phyloP scores from a whole-genome alignment of 2,329 filamentous ascomycete species.

The Ophiostoma angusticollis region DNA sequence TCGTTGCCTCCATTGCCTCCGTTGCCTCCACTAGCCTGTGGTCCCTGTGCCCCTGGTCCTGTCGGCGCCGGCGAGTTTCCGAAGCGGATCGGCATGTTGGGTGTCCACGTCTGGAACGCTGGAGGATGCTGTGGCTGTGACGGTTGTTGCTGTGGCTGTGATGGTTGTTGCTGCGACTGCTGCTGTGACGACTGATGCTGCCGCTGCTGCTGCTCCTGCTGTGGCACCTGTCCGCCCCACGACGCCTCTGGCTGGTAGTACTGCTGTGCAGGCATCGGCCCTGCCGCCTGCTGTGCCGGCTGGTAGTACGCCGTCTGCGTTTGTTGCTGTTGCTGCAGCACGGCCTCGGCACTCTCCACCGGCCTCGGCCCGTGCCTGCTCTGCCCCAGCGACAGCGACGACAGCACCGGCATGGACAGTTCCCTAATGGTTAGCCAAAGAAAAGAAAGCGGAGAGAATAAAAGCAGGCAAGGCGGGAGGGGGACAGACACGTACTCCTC shows the following conservation, averaged over 20 bases:
- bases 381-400: slow-evolving; percentile 27
- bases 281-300: slow-evolving; percentile 11
- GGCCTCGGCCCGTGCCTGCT: too few species aligned
- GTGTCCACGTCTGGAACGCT: slow-evolving; percentile 51
- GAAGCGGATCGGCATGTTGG: slow-evolving; percentile 72
- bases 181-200: not conserved
- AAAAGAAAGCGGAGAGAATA: not conserved
- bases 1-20: too few species aligned
- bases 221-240: slow-evolving; percentile 14
- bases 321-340: slow-evolving; percentile 4
- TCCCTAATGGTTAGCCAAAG: slow-evolving; percentile 26
- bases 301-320: slow-evolving; percentile 7
- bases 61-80: slow-evolving; percentile 28
- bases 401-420: slow-evolving; percentile 37
- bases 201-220: slow-evolving; percentile 30
- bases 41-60: slow-evolving; percentile 13
- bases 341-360: too few species aligned
- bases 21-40: slow-evolving; percentile 10
- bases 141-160: slow-evolving; percentile 2
- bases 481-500: slow-evolving; percentile 54
- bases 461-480: too few species aligned
- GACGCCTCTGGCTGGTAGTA: not conserved
- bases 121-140: slow-evolving; percentile 8
- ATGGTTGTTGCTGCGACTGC: not conserved
- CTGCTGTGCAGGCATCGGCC: slow-evolving; percentile 5